Conservation (phyloP, 2,329 filamentous ascomycete species). For the Claviceps purpurea region DNA sequence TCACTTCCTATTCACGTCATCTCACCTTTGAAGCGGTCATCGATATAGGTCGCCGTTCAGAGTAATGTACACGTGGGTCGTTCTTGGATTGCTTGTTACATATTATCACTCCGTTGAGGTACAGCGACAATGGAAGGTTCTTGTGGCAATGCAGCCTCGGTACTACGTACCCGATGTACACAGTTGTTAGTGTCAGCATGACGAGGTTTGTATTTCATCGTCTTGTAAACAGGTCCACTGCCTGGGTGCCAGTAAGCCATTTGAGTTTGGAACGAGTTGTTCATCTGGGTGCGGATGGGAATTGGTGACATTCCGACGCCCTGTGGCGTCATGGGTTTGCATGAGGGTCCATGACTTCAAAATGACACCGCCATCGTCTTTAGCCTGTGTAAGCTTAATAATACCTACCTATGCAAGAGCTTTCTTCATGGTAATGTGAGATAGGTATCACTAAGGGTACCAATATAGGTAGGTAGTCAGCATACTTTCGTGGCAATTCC, state of each 20-base stretch:
- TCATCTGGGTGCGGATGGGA: too few species aligned
- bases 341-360: not conserved
- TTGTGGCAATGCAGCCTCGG: not conserved
- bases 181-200: not conserved
- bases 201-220: not conserved
- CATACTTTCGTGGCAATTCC: too few species aligned
- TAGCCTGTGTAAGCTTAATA: too few species aligned
- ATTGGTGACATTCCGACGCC: not conserved
- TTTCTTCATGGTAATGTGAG: too few species aligned
- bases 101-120: not conserved
- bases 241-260: not conserved
- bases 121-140: not conserved
- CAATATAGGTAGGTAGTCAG: too few species aligned
- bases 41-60: not conserved
- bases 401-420: too few species aligned
- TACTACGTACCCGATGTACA: not conserved
- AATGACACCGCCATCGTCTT: not conserved
- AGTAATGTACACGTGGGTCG: not conserved
- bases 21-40: not conserved
- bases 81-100: not conserved
- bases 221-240: not conserved
- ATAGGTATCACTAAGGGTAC: too few species aligned
- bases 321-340: not conserved
- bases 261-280: not conserved
- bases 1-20: not conserved